Base-by-base conservation (phyloP, 768 basidiomycete species). In the Termitomyces titanicus region DNA sequence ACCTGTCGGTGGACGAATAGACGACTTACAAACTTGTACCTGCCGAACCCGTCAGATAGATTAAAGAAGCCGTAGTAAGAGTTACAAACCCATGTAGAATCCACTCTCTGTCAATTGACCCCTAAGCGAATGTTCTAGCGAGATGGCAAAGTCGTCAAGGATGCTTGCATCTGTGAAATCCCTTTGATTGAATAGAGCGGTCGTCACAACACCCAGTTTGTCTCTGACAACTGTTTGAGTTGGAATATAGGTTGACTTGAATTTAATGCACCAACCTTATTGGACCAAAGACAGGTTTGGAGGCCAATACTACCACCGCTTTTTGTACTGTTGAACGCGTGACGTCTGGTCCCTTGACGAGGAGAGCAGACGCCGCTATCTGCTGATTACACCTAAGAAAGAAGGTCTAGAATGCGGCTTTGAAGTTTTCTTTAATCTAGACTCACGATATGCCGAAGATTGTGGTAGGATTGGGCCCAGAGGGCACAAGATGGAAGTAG, bases 271-370 rank as follows among this genome's bases (percentile, higher is more conserved):
- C 51, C 25, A 43, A 89, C 88, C 95, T 84, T 70, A 98, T 92
- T 10, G 94, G 93, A 12, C 97, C 97, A 64, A 96, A 96, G 2
- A 95, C 82, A 0, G 94, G 93, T 65, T 91, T 90, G 12, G 88
- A 83, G 3, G 93, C 94, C 34, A 99, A 77, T 3, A 99, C 91
- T 0, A 98, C 93, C 3, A 99, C 92, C 0, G 97, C 95, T 68
- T 98, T 99, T 70, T 99, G 97, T 0, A 99, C 97, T 9, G 88
- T 98, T 5, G 90, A 93, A 15, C 97, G 85, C 5, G 97, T 98
- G 17, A 98, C 92, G 59, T 97, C 95, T 2, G 82, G 75, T 37
- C 84, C 80, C 65, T 87, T 89, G 45, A 89, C 86, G 4, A 93
- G 74, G 27, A 99, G 78, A 22, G 85, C 78, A 0, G 87, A 79